Evolutionary conservation across 495 filamentous ascomycete species (phyloP), one percentile per base, ranked within the genome.

Genomic region (Aspergillus biplanus): DNA sequence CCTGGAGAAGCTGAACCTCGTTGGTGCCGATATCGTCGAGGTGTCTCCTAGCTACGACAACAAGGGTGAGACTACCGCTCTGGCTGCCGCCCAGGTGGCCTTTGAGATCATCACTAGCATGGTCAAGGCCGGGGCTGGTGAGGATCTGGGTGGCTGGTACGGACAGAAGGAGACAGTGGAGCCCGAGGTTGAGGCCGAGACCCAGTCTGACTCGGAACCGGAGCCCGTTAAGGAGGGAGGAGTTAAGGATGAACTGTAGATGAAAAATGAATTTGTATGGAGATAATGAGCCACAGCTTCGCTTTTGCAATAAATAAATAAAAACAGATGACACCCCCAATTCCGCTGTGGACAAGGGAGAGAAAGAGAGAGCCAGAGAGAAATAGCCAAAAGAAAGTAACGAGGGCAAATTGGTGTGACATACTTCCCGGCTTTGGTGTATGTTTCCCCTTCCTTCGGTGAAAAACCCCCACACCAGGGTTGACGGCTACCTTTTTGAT

Each of bases 1-100:
- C 0, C 73, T 92, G 7, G 88, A 91, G 78, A 82, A 80, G 39
- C 64, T 92, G 70, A 90, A 91, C 70, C 68, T 91, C 1, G 87
- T 92, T 18, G 89, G 89, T 0, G 89, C 87, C 5, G 89, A 91
- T 75, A 87, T 94, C 64, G 92, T 96, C 27, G 92, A 96, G 82
- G 92, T 96, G 13, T 88, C 89, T 50, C 92, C 92, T 1, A 90
- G 90, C 12, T 95, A 96, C 72, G 91, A 95, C 75, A 91, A 90
- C 6, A 85, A 83, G 53, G 91, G 89, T 0, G 92, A 96, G 82
- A 87, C 89, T 69, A 96, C 92, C 44, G 91, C 91, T 52, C 79
- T 95, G 66, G 90, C 89, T n/a, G 92, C 88, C 0, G 90, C 91
- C 9, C 90, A 94, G 79, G 84, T 90, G 21, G 88, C 87, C 16